Conservation (phyloP, 225 moss, liverwort and hornwort genomes). For the Marchantia polymorpha region DNA sequence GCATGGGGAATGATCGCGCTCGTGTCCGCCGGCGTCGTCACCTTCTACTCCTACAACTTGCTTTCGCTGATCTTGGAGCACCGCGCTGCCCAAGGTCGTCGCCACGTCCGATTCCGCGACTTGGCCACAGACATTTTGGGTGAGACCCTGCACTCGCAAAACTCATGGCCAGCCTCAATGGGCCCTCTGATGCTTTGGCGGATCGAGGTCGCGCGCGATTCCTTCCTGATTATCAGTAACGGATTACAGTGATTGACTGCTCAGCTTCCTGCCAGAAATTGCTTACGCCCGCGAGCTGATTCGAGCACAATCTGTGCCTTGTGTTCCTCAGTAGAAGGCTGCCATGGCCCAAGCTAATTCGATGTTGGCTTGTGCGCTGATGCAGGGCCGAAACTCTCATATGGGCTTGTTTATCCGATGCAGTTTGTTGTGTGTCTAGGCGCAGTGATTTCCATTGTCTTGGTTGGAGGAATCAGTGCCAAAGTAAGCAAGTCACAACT, state of each 20-base stretch:
- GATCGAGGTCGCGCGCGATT: too few species aligned
- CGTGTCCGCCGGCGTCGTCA: constrained; percentile 4
- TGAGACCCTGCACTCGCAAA: not conserved
- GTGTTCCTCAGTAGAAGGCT: not conserved
- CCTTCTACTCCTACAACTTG: constrained; percentile 25
- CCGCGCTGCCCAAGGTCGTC: constrained; percentile 12
- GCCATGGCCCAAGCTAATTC: not conserved
- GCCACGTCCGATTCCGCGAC: constrained; percentile 22
- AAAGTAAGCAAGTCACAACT: constrained; percentile 15
- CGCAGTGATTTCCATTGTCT: constrained; percentile 8
- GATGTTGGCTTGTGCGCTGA: not conserved
- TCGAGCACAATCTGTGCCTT: too few species aligned
- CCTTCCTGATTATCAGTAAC: too few species aligned
- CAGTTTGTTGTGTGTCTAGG: constrained; percentile 21
- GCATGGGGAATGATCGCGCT: not conserved
- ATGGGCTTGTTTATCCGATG: not conserved
- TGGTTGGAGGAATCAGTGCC: constrained; percentile 19
- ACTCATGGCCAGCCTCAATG: too few species aligned
- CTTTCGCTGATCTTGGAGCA: constrained; percentile 18
- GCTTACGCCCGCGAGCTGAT: too few species aligned
- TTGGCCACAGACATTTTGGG: constrained; percentile 12
- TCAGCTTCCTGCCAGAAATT: too few species aligned
- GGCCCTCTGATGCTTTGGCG: not conserved
- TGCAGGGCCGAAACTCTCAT: not conserved
- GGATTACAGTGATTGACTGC: too few species aligned